phyloP scores from a whole-genome alignment of 768 basidiomycete genomes.

The Steccherinum ochraceum region DNA sequence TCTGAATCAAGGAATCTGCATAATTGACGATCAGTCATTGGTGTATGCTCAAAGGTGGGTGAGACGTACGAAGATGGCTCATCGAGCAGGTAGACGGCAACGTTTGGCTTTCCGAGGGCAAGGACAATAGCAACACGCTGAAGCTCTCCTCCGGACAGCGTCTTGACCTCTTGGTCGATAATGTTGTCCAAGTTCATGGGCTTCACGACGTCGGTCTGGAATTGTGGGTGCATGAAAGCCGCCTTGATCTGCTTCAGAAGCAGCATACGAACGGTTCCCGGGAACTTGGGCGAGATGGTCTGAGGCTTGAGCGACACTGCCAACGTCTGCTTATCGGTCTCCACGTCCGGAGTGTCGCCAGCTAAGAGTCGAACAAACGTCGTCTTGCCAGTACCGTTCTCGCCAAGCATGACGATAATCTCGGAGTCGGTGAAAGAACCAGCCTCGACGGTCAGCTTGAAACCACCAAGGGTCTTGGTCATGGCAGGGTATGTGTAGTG shows the following conservation, averaged over 20 bases:
- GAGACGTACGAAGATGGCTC: constrained; percentile 72
- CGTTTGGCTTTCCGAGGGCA: constrained; percentile 81
- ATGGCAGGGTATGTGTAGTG: constrained; percentile 91
- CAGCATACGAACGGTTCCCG: constrained; percentile 93
- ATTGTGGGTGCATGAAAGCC: constrained; percentile 99
- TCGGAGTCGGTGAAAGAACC: constrained; percentile 98
- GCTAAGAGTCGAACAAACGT: constrained; percentile 95
- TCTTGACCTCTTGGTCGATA: constrained; percentile 98
- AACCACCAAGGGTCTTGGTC: constrained; percentile 93
- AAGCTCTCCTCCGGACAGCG: constrained; percentile 95
- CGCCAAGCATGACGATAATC: constrained; percentile 98
- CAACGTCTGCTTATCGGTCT: constrained; percentile 75
- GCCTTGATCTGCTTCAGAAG: constrained; percentile 91
- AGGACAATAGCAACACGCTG: constrained; percentile 96
- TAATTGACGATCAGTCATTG: too few relatives aligned
- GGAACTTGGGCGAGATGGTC: constrained; percentile 97
- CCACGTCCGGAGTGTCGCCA: constrained; percentile 84
- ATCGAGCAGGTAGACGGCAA: constrained; percentile 90
- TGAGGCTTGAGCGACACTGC: constrained; percentile 97
- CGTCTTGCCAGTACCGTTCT: constrained; percentile 99
- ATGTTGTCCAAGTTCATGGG: constrained; percentile 94
- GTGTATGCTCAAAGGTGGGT: too few relatives aligned
- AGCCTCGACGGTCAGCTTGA: constrained; percentile 89
- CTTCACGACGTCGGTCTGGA: constrained; percentile 96
- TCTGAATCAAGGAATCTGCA: constrained; percentile 92